Conservation (phyloP, 257 asterid genomes). For the Solanum okadae region DNA sequence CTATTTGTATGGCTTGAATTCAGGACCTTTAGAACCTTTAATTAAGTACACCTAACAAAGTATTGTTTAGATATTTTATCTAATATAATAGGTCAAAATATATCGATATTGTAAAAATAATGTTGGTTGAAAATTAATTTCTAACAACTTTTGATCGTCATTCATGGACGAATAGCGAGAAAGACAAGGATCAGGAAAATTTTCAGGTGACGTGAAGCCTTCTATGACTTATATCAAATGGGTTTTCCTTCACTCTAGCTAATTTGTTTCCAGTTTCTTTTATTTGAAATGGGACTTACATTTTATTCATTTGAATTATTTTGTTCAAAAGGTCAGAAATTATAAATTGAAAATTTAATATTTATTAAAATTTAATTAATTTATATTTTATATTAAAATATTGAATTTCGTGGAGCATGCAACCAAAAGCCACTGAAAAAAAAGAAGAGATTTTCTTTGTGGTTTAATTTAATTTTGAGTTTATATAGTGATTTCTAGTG, state of each 20-base stretch:
- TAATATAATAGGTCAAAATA: background rate
- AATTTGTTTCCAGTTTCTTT: background rate
- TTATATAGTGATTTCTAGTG: too few relatives aligned
- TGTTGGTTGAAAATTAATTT: too few relatives aligned
- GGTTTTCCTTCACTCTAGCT: background rate
- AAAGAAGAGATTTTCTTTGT: background rate
- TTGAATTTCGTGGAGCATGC: too few relatives aligned
- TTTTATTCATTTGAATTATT: background rate
- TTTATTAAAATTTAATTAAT: too few relatives aligned
- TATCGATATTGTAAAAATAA: background rate
- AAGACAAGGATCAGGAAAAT: background rate
- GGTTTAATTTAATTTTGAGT: background rate
- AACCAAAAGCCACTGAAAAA: background rate
- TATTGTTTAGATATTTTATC: background rate
- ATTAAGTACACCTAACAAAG: background rate
- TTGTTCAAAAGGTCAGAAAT: background rate
- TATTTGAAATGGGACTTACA: background rate
- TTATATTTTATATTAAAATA: too few relatives aligned
- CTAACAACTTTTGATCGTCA: background rate
- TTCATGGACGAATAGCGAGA: background rate
- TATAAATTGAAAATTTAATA: background rate
- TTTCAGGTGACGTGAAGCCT: background rate
- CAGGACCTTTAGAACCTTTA: too few relatives aligned
- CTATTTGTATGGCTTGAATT: background rate
- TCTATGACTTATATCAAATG: background rate